These are phyloP conservation scores for Scheffersomyces illinoinensis DNA, from an alignment of 1,139 yeast species.

Conservation along the genomic window DNA sequence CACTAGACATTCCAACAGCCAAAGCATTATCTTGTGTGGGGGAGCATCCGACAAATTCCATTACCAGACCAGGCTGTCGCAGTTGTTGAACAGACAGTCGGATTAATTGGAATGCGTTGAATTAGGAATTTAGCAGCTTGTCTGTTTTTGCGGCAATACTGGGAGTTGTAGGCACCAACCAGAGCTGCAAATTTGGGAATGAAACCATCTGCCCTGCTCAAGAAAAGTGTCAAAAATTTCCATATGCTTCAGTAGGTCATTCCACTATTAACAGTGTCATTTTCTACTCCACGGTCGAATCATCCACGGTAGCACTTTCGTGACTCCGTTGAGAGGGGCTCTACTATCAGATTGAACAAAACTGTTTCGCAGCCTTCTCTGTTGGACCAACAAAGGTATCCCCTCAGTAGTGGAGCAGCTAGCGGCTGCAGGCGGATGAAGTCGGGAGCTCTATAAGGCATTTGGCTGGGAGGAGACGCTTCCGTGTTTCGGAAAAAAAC, in stretches of 20 bases:
- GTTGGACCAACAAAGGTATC: not conserved
- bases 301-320: not conserved
- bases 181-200: not conserved
- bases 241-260: not conserved
- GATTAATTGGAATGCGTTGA: not conserved
- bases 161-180: not conserved
- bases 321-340: not conserved
- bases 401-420: not conserved
- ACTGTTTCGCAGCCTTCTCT: not conserved
- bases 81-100: not conserved
- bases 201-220: not conserved
- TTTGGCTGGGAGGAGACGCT: not conserved
- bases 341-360: not conserved
- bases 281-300: not conserved
- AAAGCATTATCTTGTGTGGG: not conserved
- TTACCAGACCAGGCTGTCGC: not conserved
- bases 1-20: not conserved
- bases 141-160: not conserved
- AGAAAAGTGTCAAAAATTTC: not conserved
- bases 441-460: not conserved
- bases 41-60: not conserved
- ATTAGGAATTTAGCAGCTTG: not conserved
- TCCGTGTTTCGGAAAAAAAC: not conserved
- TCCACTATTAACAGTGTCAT: not conserved
- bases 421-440: conserved; percentile 1